Evolutionary conservation across 805 yeast species (phyloP), one percentile per base, ranked within the genome.

Genomic region (Teunomyces cretensis): DNA sequence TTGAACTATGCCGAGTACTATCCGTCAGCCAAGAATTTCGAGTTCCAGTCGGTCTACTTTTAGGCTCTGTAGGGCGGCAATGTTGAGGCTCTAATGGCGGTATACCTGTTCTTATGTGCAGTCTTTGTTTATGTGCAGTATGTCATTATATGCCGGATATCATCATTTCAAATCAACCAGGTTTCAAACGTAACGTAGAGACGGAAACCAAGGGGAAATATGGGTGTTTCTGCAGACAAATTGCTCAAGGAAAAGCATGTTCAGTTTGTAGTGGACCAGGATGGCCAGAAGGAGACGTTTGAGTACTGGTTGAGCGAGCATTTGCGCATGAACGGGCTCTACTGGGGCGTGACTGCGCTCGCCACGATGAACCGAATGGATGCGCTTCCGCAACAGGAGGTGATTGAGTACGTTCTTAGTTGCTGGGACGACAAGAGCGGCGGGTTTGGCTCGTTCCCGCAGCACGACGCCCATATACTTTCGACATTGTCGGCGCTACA

Each of bases 301-400:
- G 90, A 86, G 55, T 91, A 89, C 65, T 89, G 96, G 94, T 65
- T 91, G 42, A 80, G 88, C 9, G 98, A 94, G 57, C 98, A 94
- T 62, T 71, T 94, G 41, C 75, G 97, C 27, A 65, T 94, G 74
- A 89, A 88, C 56, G 99, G 98, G 1, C 75, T 94, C 0, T 94
- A 94, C 62, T 94, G 99, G 99, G 98, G 97, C 0, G 70, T 88
- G 2, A 84, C 86, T 13, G 89, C 97, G 0, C 64, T 91, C 27
- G 78, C 78, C 41, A 64, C 85, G 1, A 60, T 92, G 64, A 72
- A 76, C 22, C 22, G 24, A 2, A 65, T 74, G 28, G 62, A 63
- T 22, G 78, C 81, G 0, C 77, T 92, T 45, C 73, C 82, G n/a
- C 70, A 74, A 43, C 66, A 73, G 1, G 87, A 84, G 6, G 80